Conservation (phyloP, 768 basidiomycete genomes). For the Agrocybe chaxingu region DNA sequence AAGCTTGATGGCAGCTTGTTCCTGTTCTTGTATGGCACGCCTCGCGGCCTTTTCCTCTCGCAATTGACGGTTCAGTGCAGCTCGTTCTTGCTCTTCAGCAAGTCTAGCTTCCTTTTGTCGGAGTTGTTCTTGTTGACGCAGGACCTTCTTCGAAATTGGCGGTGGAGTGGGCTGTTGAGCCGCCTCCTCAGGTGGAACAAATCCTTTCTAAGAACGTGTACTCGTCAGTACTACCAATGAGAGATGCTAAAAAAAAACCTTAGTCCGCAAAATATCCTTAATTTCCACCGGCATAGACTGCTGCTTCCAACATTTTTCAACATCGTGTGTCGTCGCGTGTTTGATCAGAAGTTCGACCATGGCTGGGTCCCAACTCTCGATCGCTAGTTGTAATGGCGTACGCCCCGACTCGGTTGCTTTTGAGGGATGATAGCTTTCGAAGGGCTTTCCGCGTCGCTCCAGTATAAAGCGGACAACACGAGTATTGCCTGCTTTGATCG, state of each 20-base stretch:
- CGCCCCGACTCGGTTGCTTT: slow-evolving; percentile 31
- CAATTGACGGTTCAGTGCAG: slow-evolving; percentile 24
- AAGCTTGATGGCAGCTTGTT: slow-evolving; percentile 10
- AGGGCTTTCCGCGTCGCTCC: slow-evolving; percentile 24
- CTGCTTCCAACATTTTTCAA: slow-evolving; percentile 30
- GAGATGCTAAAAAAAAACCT: slow-evolving; percentile 18
- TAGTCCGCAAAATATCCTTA: slow-evolving; percentile 27
- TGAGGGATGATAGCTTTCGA: slow-evolving; percentile 31
- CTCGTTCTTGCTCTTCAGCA: slow-evolving; percentile 25
- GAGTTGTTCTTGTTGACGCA: slow-evolving; percentile 20
- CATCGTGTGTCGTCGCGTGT: slow-evolving; percentile 37
- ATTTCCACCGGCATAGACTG: slow-evolving; percentile 16
- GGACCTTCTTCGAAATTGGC: slow-evolving; percentile 21
- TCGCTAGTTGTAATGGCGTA: slow-evolving; percentile 34
- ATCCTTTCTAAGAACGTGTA: slow-evolving; percentile 26
- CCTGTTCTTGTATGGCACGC: slow-evolving; percentile 17
- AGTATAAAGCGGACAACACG: slow-evolving; percentile 29
- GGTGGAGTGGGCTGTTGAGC: not conserved
- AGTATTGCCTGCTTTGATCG: slow-evolving; percentile 31
- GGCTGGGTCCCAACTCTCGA: slow-evolving; percentile 22
- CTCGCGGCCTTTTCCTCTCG: slow-evolving; percentile 25
- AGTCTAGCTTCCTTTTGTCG: slow-evolving; percentile 21
- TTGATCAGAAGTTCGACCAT: slow-evolving; percentile 32
- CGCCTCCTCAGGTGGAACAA: slow-evolving; percentile 21
- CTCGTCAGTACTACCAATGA: not conserved